phyloP scores from a whole-genome alignment of 805 yeast genomes.

The Saitoella complicata region DNA sequence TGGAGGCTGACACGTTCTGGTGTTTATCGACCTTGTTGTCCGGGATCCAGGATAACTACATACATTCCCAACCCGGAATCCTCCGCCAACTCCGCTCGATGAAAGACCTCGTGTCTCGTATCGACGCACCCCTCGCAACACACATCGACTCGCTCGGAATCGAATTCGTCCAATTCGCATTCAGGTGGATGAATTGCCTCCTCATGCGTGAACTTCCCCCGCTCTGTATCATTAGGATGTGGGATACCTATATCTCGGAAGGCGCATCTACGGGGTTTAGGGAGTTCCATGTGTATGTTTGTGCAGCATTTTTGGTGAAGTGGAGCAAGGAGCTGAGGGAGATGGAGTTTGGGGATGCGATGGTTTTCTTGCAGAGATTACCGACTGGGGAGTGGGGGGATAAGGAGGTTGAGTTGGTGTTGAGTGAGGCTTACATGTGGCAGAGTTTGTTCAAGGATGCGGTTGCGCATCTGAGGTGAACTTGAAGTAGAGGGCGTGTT shows the following conservation, averaged over 20 bases:
- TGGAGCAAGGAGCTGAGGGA: conserved; percentile 64
- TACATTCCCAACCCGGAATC: conserved; percentile 97
- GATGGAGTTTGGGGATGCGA: conserved; percentile 89
- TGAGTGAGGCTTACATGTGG: conserved; percentile 96
- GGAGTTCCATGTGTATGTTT: conserved; percentile 88
- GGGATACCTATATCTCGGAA: conserved; percentile 75
- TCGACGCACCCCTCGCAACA: conserved; percentile 53
- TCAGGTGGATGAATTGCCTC: conserved; percentile 97
- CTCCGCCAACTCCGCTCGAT: conserved; percentile 75
- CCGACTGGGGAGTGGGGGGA: conserved; percentile 80
- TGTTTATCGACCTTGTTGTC: conserved; percentile 80
- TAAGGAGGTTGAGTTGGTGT: conserved; percentile 74
- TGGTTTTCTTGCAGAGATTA: conserved; percentile 77
- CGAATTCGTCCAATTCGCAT: conserved; percentile 91
- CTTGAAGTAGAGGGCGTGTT: neutral
- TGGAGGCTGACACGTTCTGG: conserved; percentile 97
- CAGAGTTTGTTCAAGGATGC: conserved; percentile 84
- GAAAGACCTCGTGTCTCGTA: conserved; percentile 58
- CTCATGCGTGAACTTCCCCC: conserved; percentile 85
- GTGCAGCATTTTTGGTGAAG: conserved; percentile 87
- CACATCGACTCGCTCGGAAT: conserved; percentile 71
- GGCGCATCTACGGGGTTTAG: conserved; percentile 51
- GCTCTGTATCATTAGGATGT: conserved; percentile 71
- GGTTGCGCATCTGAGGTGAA: conserved; percentile 54
- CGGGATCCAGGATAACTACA: conserved; percentile 90